These are phyloP conservation scores for Microdochium trichocladiopsis DNA, from an alignment of 2,329 filamentous ascomycete genomes.

Conservation along the genomic window DNA sequence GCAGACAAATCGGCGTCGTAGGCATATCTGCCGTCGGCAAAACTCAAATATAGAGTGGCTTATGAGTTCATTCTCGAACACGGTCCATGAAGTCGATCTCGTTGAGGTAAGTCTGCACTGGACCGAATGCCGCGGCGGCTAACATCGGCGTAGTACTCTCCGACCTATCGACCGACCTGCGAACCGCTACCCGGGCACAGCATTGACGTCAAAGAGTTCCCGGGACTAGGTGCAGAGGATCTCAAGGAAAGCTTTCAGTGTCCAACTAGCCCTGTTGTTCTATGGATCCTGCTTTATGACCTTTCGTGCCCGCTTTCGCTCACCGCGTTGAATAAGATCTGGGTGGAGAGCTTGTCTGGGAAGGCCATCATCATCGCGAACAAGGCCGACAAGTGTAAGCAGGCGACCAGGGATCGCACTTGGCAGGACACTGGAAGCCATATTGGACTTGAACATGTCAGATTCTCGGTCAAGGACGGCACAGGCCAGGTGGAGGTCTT, in stretches of 20 bases:
- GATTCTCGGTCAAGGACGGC: neutral
- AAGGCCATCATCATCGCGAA: neutral
- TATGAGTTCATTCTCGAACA: neutral
- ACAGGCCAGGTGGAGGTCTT: neutral
- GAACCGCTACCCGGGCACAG: neutral
- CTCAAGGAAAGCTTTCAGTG: neutral
- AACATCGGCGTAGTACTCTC: neutral
- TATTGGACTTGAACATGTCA: neutral
- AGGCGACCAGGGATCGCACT: neutral
- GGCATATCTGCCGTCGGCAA: neutral
- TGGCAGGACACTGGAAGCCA: neutral
- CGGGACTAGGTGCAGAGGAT: neutral
- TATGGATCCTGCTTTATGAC: neutral
- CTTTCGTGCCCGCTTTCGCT: neutral
- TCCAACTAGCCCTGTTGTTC: neutral
- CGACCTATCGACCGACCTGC: neutral
- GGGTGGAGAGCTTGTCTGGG: neutral
- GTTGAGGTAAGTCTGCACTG: neutral
- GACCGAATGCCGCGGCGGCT: neutral
- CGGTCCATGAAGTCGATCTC: neutral
- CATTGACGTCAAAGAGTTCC: neutral
- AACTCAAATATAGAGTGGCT: neutral
- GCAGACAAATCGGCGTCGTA: neutral
- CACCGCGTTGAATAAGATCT: neutral
- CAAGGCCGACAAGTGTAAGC: neutral